Conservation (phyloP, 2,329 filamentous ascomycete genomes). For the Ophiostoma australiae region DNA sequence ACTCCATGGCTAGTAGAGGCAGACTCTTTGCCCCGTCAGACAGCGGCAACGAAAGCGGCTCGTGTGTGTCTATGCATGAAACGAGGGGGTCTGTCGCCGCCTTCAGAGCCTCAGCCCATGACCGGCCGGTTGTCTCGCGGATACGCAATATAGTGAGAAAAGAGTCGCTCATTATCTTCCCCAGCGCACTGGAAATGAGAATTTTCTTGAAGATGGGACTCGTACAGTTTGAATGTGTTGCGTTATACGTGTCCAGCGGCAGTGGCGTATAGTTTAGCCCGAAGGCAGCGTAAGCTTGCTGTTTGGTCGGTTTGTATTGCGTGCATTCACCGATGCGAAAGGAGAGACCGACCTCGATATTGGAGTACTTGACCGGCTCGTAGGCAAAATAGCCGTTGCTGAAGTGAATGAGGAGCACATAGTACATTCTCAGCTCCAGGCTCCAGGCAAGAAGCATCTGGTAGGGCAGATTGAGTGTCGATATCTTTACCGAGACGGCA, state of each 20-base stretch:
- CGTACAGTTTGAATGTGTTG: neutral
- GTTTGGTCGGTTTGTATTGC: constrained; percentile 64
- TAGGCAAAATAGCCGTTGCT: constrained; percentile 54
- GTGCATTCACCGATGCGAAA: constrained; percentile 67
- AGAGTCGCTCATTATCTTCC: constrained; percentile 60
- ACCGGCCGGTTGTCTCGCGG: constrained; percentile 47
- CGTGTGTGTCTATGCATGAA: neutral
- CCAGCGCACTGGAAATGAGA: constrained; percentile 68
- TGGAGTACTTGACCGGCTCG: constrained; percentile 44
- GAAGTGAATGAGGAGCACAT: constrained; percentile 68
- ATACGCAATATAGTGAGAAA: constrained; percentile 60
- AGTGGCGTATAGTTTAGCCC: neutral
- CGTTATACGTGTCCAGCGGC: constrained; percentile 14
- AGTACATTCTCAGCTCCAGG: constrained; percentile 59
- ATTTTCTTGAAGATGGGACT: constrained; percentile 45
- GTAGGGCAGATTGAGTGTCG: constrained; percentile 66
- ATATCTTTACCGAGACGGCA: constrained; percentile 63
- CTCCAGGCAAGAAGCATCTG: constrained; percentile 76
- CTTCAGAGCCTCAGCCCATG: constrained; percentile 58
- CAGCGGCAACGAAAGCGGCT: neutral
- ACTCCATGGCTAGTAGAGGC: constrained; percentile 63
- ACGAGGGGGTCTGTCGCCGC: neutral
- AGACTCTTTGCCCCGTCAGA: constrained; percentile 37
- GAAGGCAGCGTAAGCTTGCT: constrained; percentile 38
- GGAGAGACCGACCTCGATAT: constrained; percentile 34